Percentiles rank a stretch among this genome's conserved stretches.
These are phyloP conservation scores for Colletotrichum ledebouriae DNA, from an alignment of 2,329 filamentous ascomycete species.

Conservation along the genomic window DNA sequence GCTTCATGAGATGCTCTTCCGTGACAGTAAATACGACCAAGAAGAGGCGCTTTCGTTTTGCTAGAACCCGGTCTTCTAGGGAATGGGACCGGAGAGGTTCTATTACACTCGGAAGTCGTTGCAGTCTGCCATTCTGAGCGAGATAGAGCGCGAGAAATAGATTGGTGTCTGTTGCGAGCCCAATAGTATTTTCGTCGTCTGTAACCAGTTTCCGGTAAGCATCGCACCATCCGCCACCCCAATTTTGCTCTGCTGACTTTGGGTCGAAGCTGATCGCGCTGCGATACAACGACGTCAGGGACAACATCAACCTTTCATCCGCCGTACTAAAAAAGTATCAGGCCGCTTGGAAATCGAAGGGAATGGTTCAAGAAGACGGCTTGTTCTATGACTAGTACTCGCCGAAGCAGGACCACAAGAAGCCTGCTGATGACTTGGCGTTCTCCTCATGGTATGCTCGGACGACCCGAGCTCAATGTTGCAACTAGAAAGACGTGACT, in stretches of 20 bases:
- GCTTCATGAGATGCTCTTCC: slow-evolving; percentile 58
- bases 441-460: neutral
- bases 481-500: too few relatives aligned
- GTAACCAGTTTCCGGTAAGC: slow-evolving; percentile 59
- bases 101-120: slow-evolving; percentile 50
- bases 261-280: neutral
- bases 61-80: slow-evolving; percentile 56
- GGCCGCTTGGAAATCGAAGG: slow-evolving; percentile 50
- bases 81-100: slow-evolving; percentile 53
- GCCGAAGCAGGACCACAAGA: neutral
- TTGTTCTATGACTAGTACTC: slow-evolving; percentile 45
- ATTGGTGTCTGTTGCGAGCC: slow-evolving; percentile 59
- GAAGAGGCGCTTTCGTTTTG: slow-evolving; percentile 50
- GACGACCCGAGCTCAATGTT: accelerated
- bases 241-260: too few relatives aligned
- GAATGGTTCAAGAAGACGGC: slow-evolving; percentile 48
- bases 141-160: slow-evolving; percentile 56
- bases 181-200: slow-evolving; percentile 45
- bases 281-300: slow-evolving; percentile 15
- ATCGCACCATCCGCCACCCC: neutral
- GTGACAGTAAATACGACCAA: slow-evolving; percentile 55
- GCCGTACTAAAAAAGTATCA: slow-evolving; percentile 54
- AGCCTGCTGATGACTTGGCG: neutral
- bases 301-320: slow-evolving; percentile 8
- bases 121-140: slow-evolving; percentile 52